Conservation (phyloP, 768 basidiomycete genomes). For the Chalciporus pseudorubinellus region DNA sequence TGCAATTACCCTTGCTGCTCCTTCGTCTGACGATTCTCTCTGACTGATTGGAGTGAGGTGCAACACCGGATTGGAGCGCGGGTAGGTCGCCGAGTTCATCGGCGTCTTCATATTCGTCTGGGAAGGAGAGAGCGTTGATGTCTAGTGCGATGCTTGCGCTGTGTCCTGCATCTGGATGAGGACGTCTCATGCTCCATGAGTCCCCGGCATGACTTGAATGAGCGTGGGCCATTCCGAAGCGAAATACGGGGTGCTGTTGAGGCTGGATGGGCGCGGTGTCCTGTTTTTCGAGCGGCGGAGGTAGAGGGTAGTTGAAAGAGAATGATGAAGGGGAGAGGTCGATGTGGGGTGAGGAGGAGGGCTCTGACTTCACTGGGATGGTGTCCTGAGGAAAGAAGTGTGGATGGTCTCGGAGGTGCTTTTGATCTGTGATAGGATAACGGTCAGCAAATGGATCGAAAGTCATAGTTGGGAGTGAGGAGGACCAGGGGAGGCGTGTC, state of each 20-base stretch:
- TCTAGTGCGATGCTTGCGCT: conserved; percentile 21
- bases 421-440: conserved; percentile 13
- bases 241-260: conserved; percentile 13
- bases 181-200: conserved; percentile 23
- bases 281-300: neutral
- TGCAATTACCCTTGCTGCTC: conserved; percentile 67
- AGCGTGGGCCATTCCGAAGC: conserved; percentile 29
- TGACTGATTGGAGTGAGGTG: conserved; percentile 16
- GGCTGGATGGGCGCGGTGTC: neutral
- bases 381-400: neutral
- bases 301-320: conserved; percentile 22
- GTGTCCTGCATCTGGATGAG: conserved; percentile 8
- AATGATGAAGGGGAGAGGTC: conserved; percentile 27
- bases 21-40: conserved; percentile 63
- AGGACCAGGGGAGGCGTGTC: too few relatives aligned
- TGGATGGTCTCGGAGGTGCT: neutral
- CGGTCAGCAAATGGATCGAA: conserved; percentile 24
- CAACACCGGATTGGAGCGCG: conserved; percentile 20
- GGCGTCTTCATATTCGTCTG: conserved; percentile 63
- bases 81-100: conserved; percentile 52
- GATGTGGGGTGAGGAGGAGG: conserved; percentile 20
- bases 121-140: conserved; percentile 41
- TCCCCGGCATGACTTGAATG: conserved; percentile 11
- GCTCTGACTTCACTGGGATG: conserved; percentile 31
- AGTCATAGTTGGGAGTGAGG: conserved; percentile 11